Percentiles rank a stretch among this genome's conserved stretches.
These are phyloP conservation scores for Cyclotella cryptica DNA, from an alignment of 108 stramenopile species.

Conservation along the genomic window DNA sequence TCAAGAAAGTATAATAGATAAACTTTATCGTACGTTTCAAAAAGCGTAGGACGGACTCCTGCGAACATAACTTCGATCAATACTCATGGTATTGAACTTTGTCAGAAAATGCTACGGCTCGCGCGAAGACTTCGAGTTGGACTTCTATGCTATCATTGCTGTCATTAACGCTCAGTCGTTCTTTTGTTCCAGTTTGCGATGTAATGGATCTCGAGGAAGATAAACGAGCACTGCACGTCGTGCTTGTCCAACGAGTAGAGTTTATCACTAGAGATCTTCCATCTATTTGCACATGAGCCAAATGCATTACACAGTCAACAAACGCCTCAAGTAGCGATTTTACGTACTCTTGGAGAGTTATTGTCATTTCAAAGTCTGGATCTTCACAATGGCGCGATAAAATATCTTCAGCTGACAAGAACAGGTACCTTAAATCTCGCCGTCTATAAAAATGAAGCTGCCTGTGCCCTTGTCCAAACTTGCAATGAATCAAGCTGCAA, in stretches of 20 bases:
- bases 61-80: no score
- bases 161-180: neutral
- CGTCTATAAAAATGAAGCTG: conserved; percentile 9
- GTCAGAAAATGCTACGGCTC: neutral
- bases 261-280: neutral
- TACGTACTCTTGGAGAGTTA: neutral
- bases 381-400: neutral
- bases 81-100: neutral
- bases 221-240: neutral
- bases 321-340: neutral
- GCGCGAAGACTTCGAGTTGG: neutral
- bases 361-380: neutral
- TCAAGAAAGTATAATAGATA: no score
- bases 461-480: neutral
- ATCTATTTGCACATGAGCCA: neutral
- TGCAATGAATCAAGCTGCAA: neutral
- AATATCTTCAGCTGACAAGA: conserved; percentile 2
- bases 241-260: neutral
- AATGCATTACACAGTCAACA: neutral
- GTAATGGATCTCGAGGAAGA: neutral
- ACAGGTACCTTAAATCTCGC: conserved; percentile 1
- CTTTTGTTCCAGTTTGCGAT: neutral
- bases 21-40: no score
- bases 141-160: neutral
- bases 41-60: no score